phyloP scores from a whole-genome alignment of 176 grass and related monocot species.

The Pontederia crassipes region DNA sequence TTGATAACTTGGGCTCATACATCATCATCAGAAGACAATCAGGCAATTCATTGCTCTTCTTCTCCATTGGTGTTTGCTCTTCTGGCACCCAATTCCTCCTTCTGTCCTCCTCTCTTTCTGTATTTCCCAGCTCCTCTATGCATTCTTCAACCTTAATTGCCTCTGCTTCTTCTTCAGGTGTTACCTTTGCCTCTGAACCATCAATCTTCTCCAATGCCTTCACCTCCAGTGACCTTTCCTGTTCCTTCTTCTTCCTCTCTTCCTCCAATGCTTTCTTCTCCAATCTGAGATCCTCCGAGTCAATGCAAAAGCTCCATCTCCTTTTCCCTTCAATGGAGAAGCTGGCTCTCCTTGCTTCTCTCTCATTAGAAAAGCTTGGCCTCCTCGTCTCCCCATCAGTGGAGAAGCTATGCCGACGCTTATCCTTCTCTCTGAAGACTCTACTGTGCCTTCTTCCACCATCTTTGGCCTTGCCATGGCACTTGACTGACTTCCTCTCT shows the following conservation, averaged over 20 bases:
- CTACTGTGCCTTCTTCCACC: slow-evolving; percentile 31
- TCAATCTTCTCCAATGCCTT: slow-evolving; percentile 9
- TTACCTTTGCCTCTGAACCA: not conserved
- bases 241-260: slow-evolving; percentile 23
- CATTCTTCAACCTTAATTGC: too few species aligned
- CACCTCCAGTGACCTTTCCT: not conserved
- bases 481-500: slow-evolving; percentile 45
- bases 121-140: not conserved
- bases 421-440: slow-evolving; percentile 34
- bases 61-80: slow-evolving; percentile 19
- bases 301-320: slow-evolving; percentile 87
- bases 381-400: slow-evolving; percentile 48
- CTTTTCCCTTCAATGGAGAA: slow-evolving; percentile 57
- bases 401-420: slow-evolving; percentile 76
- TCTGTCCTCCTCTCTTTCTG: not conserved
- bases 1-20: slow-evolving; percentile 96
- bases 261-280: slow-evolving; percentile 32
- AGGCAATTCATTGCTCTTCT: slow-evolving; percentile 61
- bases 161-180: not conserved
- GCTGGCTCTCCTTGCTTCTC: slow-evolving; percentile 69
- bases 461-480: not conserved
- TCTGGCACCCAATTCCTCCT: slow-evolving; percentile 13
- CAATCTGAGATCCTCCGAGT: slow-evolving; percentile 63
- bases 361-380: slow-evolving; percentile 51
- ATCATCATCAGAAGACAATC: slow-evolving; percentile 97